A percentile compares a stretch with the other conserved stretches of the same genome.
Evolutionary conservation across 495 filamentous ascomycete genomes (phyloP).

Genomic region (Aspergillus campestris): DNA sequence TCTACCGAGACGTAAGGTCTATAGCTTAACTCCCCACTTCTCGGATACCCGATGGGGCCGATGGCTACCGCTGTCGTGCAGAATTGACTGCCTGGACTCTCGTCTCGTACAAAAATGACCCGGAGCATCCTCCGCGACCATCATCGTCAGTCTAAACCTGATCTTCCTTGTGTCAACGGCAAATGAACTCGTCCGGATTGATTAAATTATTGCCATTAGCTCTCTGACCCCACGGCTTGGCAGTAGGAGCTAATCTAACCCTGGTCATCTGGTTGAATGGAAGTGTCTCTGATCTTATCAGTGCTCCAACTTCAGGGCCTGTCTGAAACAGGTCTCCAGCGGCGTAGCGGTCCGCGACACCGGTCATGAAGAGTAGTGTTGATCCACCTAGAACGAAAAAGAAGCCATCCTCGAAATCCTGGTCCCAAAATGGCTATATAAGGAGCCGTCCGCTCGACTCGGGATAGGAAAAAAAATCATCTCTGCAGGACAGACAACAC

Average conservation of each 20-base stretch:
- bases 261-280: conserved; percentile 11
- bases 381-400: not conserved
- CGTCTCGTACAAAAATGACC: conserved; percentile 7
- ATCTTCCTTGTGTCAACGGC: conserved; percentile 3
- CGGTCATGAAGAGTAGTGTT: conserved; percentile 2
- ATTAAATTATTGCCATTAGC: conserved; percentile 5
- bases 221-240: not conserved
- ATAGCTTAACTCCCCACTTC: too few relatives aligned
- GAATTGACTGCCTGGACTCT: not conserved
- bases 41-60: too few relatives aligned
- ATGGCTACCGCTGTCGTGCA: too few relatives aligned
- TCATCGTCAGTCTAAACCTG: conserved; percentile 1
- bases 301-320: conserved; percentile 3
- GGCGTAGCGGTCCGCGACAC: conserved; percentile 21
- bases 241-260: not conserved
- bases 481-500: conserved; percentile 27
- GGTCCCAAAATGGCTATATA: conserved; percentile 14
- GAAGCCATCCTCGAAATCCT: not conserved
- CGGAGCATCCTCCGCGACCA: conserved; percentile 22
- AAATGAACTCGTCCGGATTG: not conserved
- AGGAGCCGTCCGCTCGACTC: conserved; percentile 3
- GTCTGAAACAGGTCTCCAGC: conserved; percentile 16
- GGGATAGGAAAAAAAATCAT: conserved; percentile 10
- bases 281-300: conserved; percentile 8
- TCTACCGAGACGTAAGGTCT: too few relatives aligned